Conservation (phyloP, 2,329 filamentous ascomycete genomes). For the Alternaria sp. region DNA sequence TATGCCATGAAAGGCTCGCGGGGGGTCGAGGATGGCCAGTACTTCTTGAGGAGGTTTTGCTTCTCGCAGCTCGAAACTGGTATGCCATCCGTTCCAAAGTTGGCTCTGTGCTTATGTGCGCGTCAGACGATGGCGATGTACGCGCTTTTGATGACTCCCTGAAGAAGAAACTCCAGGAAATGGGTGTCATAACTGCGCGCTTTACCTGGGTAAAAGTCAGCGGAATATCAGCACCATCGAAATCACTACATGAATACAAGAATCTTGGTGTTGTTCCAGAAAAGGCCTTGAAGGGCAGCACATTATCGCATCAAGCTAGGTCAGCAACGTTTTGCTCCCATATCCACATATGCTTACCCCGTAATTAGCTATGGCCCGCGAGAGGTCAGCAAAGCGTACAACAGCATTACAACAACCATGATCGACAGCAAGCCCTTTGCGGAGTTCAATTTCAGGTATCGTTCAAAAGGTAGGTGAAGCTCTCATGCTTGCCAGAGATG, state of each 20-base stretch:
- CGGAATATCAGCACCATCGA: not conserved
- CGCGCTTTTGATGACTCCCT: not conserved
- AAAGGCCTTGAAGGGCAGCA: constrained; percentile 33
- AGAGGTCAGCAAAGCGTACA: not conserved
- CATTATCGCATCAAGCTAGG: constrained; percentile 27
- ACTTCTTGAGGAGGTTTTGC: constrained; percentile 27
- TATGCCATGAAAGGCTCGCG: not conserved
- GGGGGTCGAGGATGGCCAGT: not conserved
- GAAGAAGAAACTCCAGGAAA: constrained; percentile 16
- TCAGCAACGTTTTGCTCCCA: not conserved
- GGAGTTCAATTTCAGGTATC: constrained; percentile 32
- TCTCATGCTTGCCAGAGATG: too few relatives aligned
- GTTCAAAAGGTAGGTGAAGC: constrained; percentile 23
- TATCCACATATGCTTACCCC: not conserved
- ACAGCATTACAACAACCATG: not conserved
- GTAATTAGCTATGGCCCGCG: not conserved
- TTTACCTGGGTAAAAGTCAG: constrained; percentile 10
- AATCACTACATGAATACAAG: too few relatives aligned
- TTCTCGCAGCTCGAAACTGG: constrained; percentile 32
- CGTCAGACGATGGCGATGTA: constrained; percentile 17
- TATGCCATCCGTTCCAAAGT: not conserved
- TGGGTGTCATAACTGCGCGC: constrained; percentile 31
- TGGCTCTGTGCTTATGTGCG: not conserved
- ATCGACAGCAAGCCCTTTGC: constrained; percentile 21
- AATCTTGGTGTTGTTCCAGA: constrained; percentile 23